phyloP scores from a whole-genome alignment of 176 grass and related monocot species.

The Oryza australiensis region DNA sequence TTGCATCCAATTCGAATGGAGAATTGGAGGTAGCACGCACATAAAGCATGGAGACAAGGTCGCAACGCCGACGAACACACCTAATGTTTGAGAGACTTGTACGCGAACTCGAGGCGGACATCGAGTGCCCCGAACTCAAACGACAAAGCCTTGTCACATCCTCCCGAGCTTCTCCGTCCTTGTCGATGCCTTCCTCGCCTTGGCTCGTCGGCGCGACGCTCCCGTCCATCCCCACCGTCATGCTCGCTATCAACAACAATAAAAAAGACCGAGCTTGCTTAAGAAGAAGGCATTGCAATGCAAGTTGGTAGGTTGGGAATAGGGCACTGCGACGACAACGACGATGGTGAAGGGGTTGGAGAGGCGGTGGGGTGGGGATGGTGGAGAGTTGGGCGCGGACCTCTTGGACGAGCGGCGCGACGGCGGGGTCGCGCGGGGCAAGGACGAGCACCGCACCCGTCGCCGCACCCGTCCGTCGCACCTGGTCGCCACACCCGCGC shows the following conservation, averaged over 20 bases:
- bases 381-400: slow-evolving; percentile 37
- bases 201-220: not conserved
- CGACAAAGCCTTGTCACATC: slow-evolving; percentile 46
- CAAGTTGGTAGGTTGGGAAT: not conserved
- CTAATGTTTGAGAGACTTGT: slow-evolving; percentile 58
- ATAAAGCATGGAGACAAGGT: too few relatives aligned
- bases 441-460: slow-evolving; percentile 65
- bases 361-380: not conserved
- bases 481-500: too few relatives aligned
- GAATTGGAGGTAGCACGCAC: not conserved
- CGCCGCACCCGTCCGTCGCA: too few relatives aligned
- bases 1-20: too few relatives aligned
- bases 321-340: not conserved
- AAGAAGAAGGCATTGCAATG: not conserved
- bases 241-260: not conserved
- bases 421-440: slow-evolving; percentile 45
- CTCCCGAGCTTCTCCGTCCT: not conserved
- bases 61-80: not conserved
- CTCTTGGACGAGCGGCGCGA: slow-evolving; percentile 45
- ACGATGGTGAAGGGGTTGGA: not conserved
- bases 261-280: not conserved
- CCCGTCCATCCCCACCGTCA: not conserved
- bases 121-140: slow-evolving; percentile 76
- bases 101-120: slow-evolving; percentile 59
- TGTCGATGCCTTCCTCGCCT: not conserved